Conservation (phyloP, 2,329 filamentous ascomycete species). For the Zymoseptoria pseudotritici region DNA sequence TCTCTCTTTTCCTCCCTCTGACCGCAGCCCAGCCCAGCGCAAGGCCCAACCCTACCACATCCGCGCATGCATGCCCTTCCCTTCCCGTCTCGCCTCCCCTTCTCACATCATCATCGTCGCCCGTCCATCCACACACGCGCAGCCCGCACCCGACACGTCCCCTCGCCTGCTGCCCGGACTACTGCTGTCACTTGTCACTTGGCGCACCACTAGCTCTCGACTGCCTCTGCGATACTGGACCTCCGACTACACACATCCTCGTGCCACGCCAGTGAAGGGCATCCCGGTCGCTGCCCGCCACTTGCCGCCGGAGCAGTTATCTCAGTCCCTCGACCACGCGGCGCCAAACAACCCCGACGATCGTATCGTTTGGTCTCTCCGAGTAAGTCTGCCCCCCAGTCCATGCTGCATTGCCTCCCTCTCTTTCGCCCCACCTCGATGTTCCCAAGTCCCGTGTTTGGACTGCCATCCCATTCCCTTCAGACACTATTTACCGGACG, state of each 20-base stretch:
- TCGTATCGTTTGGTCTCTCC: constrained; percentile 8
- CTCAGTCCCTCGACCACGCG: constrained; percentile 10
- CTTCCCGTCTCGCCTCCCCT: not conserved
- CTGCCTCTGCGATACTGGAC: not conserved
- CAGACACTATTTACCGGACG: constrained; percentile 17
- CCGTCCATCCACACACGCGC: not conserved
- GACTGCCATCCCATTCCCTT: not conserved
- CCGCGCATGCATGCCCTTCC: too few species aligned
- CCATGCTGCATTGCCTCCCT: constrained; percentile 7
- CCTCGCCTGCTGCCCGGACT: not conserved
- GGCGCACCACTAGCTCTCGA: not conserved
- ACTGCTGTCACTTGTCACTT: not conserved
- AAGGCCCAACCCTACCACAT: too few species aligned
- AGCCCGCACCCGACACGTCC: not conserved
- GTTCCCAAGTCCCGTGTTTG: not conserved
- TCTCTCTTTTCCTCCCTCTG: not conserved
- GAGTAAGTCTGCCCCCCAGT: constrained; percentile 16
- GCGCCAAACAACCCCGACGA: constrained; percentile 7
- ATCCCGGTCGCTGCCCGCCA: constrained; percentile 19
- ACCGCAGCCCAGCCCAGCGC: not conserved
- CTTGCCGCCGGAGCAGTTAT: constrained; percentile 20
- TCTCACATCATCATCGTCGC: not conserved
- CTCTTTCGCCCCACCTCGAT: not conserved
- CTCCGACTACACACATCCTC: constrained; percentile 5
- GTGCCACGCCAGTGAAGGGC: constrained; percentile 18